phyloP scores from a whole-genome alignment of 306 rosid species.

The Carpinus fangiana region DNA sequence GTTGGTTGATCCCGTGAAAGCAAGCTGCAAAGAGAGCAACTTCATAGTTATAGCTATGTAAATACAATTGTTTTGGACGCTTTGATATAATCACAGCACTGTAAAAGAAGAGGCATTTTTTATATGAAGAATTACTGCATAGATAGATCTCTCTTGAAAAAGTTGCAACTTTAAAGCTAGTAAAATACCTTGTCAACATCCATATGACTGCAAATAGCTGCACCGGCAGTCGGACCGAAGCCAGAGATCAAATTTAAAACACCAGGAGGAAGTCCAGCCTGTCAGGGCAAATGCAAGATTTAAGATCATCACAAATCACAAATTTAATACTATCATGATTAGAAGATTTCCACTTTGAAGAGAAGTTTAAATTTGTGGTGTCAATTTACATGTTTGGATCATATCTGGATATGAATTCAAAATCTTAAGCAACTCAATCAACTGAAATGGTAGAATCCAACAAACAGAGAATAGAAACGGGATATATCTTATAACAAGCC shows the following conservation, averaged over 20 bases:
- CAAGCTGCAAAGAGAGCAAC: constrained; percentile 45
- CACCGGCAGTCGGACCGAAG: constrained; percentile 78
- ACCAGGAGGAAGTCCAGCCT: constrained; percentile 87
- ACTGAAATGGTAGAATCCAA: background rate
- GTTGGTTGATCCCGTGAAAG: constrained; percentile 72
- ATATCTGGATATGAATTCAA: background rate
- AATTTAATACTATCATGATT: background rate
- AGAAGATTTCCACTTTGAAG: background rate
- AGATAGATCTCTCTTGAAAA: background rate
- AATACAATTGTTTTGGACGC: constrained; percentile 1
- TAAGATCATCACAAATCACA: background rate
- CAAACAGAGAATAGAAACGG: background rate
- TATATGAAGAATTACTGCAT: background rate
- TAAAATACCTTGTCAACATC: constrained; percentile 68
- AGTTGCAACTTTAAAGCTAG: background rate
- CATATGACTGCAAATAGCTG: constrained; percentile 73
- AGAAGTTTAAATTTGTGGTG: background rate
- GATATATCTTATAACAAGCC: background rate
- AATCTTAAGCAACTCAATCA: background rate
- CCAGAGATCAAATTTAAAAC: constrained; percentile 71
- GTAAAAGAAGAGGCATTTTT: no score
- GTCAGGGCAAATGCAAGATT: background rate
- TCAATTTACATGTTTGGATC: background rate
- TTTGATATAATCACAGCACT: background rate
- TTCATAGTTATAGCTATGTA: constrained; percentile 14